Evolutionary conservation across 2,329 filamentous ascomycete genomes (phyloP).

Genomic region (Fusarium graminum): DNA sequence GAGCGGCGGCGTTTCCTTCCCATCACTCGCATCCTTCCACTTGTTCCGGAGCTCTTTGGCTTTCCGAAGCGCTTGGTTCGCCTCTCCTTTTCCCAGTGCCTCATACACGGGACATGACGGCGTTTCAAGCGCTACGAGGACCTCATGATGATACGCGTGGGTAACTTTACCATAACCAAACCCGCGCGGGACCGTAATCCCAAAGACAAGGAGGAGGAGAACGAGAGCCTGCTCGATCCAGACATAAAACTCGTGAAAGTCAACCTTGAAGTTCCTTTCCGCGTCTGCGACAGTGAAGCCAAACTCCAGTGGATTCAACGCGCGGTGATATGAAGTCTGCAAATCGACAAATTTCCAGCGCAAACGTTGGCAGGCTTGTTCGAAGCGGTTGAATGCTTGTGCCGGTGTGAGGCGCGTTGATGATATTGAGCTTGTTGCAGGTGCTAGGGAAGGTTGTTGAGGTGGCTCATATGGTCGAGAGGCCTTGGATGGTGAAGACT

Average conservation of each 20-base stretch:
- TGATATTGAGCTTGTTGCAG: conserved; percentile 8
- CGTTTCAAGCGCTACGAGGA: conserved; percentile 72
- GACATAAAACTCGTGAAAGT: conserved; percentile 82
- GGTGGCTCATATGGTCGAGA: conserved; percentile 1
- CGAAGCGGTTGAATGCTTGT: conserved; percentile 68
- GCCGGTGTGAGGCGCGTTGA: conserved; percentile 45
- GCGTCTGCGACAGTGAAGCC: conserved; percentile 60
- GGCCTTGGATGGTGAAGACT: too few species aligned
- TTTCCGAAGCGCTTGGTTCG: conserved; percentile 69
- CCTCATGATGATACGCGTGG: conserved; percentile 77
- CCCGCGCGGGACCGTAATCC: conserved; percentile 62
- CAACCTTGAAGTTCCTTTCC: conserved; percentile 80
- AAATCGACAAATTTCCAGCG: conserved; percentile 74
- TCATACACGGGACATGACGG: conserved; percentile 67
- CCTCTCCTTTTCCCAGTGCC: conserved; percentile 67
- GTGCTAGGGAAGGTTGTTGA: neutral
- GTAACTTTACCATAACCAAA: conserved; percentile 1
- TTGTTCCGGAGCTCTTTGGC: conserved; percentile 79
- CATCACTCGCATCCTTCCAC: conserved; percentile 76
- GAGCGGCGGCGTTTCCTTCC: conserved; percentile 57
- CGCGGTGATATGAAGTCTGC: conserved; percentile 67
- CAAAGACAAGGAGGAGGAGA: conserved; percentile 74
- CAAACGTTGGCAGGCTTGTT: conserved; percentile 70
- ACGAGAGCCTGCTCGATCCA: conserved; percentile 79
- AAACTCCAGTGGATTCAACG: conserved; percentile 56